phyloP scores from a whole-genome alignment of 2,329 filamentous ascomycete genomes.

The Xylariaceae sp. region DNA sequence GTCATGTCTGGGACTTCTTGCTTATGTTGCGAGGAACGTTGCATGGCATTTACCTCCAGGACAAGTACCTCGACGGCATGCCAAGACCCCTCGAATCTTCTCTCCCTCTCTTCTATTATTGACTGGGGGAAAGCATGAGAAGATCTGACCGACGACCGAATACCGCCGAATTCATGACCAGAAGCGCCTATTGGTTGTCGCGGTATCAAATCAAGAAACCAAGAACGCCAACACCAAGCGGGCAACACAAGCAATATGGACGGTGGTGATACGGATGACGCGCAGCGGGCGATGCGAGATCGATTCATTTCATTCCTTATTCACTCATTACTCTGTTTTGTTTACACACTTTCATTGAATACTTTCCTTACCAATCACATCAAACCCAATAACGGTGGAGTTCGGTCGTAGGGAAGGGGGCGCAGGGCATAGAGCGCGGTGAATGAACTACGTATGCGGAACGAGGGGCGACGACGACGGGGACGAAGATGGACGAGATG shows the following conservation, averaged over 20 bases:
- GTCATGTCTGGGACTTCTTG: not conserved
- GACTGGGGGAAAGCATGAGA: too few species aligned
- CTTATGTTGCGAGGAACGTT: not conserved
- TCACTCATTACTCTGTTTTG: constrained; percentile 2
- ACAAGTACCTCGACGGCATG: too few species aligned
- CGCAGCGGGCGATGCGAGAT: not conserved
- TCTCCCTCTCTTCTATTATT: too few species aligned
- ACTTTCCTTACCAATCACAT: not conserved
- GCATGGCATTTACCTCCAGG: too few species aligned
- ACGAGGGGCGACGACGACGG: not conserved
- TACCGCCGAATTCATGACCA: too few species aligned
- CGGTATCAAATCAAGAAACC: too few species aligned
- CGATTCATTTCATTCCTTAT: not conserved
- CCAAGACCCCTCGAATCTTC: not conserved
- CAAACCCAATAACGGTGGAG: not conserved
- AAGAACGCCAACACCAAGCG: too few species aligned
- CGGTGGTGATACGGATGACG: too few species aligned
- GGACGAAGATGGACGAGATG: not conserved
- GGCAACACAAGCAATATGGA: too few species aligned
- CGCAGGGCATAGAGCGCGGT: not conserved
- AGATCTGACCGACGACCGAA: too few species aligned
- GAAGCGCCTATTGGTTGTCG: too few species aligned
- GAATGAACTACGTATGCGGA: not conserved
- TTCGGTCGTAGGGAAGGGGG: not conserved
- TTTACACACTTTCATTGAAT: not conserved